A percentile compares a stretch with the other conserved stretches of the same genome.
phyloP scores from a whole-genome alignment of 192 early-diverging fungal genomes.

The Radiomyces spectabilis region DNA sequence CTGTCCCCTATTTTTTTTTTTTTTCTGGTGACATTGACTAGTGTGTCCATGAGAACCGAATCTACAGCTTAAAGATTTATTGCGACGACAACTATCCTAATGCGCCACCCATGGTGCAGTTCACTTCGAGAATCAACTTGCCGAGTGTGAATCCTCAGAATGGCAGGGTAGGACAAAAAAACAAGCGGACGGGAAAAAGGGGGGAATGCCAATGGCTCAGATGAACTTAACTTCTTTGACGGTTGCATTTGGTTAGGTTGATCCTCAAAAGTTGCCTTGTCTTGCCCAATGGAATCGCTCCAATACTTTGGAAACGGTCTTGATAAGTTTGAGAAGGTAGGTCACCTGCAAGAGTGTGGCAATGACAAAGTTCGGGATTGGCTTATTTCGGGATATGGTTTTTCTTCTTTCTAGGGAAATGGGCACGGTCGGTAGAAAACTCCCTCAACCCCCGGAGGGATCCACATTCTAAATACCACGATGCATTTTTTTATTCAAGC shows the following conservation, averaged over 20 bases:
- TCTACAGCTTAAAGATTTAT: constrained; percentile 79
- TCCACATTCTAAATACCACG: constrained; percentile 34
- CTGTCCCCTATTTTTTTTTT: neutral
- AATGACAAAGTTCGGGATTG: neutral
- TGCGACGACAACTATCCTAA: constrained; percentile 88
- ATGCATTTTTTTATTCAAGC: too few relatives aligned
- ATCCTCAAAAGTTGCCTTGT: constrained; percentile 51
- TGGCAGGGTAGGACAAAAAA: constrained; percentile 50
- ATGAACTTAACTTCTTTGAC: neutral
- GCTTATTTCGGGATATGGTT: neutral
- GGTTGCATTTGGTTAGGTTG: constrained; percentile 44
- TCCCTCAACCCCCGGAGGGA: constrained; percentile 86
- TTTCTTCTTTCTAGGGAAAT: constrained; percentile 61
- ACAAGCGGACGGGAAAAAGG: neutral
- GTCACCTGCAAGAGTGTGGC: too few relatives aligned
- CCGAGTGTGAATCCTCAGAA: constrained; percentile 76
- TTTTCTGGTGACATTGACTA: constrained; percentile 18
- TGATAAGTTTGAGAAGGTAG: constrained; percentile 79
- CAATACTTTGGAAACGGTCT: constrained; percentile 72
- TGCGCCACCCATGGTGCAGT: constrained; percentile 67
- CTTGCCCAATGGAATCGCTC: constrained; percentile 80
- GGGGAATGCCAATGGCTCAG: too few relatives aligned
- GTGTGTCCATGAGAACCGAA: constrained; percentile 94
- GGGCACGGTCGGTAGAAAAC: constrained; percentile 74
- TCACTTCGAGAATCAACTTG: constrained; percentile 80